Evolutionary conservation across 1,284 basidiomycete species (phyloP).

Genomic region (Schizophyllum amplum): DNA sequence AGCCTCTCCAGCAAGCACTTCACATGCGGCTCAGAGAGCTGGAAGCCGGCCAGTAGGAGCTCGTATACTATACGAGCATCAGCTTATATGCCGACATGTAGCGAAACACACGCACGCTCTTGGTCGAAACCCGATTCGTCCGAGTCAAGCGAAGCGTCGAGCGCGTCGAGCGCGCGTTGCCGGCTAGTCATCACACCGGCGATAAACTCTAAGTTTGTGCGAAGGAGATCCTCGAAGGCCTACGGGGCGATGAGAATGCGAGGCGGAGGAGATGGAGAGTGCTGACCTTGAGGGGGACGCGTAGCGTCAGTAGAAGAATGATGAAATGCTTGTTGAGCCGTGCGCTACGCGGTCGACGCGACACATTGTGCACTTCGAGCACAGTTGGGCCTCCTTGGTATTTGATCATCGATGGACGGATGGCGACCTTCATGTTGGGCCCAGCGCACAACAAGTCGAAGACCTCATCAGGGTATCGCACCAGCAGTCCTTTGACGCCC

Average conservation of each 20-base stretch:
- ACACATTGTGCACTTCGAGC: constrained; percentile 16
- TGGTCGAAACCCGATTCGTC: constrained; percentile 11
- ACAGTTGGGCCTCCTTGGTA: constrained; percentile 14
- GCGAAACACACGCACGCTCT: constrained; percentile 13
- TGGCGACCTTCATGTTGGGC: constrained; percentile 11
- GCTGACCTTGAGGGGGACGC: constrained; percentile 9
- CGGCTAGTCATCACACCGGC: constrained; percentile 13
- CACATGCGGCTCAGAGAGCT: constrained; percentile 17
- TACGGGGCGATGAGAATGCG: background rate
- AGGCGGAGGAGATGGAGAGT: too few relatives aligned
- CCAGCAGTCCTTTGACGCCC: constrained; percentile 20
- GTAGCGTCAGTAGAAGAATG: constrained; percentile 14
- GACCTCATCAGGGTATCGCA: constrained; percentile 12
- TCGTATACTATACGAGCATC: constrained; percentile 12
- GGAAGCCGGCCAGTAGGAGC: constrained; percentile 19
- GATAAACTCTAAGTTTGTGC: constrained; percentile 14
- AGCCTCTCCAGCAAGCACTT: constrained; percentile 9
- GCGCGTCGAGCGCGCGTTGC: constrained; percentile 12
- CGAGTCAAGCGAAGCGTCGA: constrained; percentile 18
- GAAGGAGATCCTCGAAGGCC: constrained; percentile 15
- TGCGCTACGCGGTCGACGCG: constrained; percentile 11
- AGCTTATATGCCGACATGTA: background rate
- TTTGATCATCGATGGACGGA: constrained; percentile 18
- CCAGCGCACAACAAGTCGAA: constrained; percentile 12
- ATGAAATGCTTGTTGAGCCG: constrained; percentile 18